phyloP scores from a whole-genome alignment of 1,284 basidiomycete genomes.

The Lentinula novae-zelandiae region DNA sequence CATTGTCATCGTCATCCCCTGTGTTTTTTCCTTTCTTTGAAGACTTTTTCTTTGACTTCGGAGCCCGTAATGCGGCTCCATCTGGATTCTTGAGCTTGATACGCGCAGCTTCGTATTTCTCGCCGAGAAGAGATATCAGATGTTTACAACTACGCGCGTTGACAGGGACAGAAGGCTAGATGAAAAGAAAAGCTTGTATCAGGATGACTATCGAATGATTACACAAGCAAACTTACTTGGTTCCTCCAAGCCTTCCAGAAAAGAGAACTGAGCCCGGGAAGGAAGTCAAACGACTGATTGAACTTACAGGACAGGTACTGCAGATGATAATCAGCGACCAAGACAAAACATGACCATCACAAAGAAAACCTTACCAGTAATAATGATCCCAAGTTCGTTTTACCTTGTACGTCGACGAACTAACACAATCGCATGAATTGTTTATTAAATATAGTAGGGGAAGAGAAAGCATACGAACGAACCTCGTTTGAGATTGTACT shows the following conservation, averaged over 20 bases:
- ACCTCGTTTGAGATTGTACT: slow-evolving; percentile 41
- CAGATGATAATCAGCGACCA: background rate
- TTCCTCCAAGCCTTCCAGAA: slow-evolving; percentile 43
- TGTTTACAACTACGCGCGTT: slow-evolving; percentile 64
- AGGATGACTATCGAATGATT: background rate
- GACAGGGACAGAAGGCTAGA: slow-evolving; percentile 39
- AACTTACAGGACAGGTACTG: slow-evolving; percentile 43
- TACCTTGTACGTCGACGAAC: slow-evolving; percentile 45
- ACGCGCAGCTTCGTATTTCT: slow-evolving; percentile 52
- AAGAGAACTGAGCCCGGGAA: background rate
- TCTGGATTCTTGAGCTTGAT: slow-evolving; percentile 45
- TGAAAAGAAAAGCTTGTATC: background rate
- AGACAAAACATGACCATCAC: background rate
- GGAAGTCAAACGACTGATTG: background rate
- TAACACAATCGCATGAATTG: slow-evolving; percentile 16
- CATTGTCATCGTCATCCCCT: slow-evolving; percentile 27
- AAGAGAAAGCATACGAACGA: background rate
- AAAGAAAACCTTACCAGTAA: slow-evolving; percentile 36
- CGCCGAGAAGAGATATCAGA: slow-evolving; percentile 52
- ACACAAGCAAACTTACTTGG: slow-evolving; percentile 28
- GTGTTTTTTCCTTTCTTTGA: slow-evolving; percentile 13
- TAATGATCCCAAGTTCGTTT: slow-evolving; percentile 55
- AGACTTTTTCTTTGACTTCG: slow-evolving; percentile 20
- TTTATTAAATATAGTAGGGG: background rate
- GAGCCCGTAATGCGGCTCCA: slow-evolving; percentile 29